Evolutionary conservation across 768 basidiomycete genomes (phyloP), one percentile per base, ranked within the genome.

Genomic region (Leccinum subgranulosum): DNA sequence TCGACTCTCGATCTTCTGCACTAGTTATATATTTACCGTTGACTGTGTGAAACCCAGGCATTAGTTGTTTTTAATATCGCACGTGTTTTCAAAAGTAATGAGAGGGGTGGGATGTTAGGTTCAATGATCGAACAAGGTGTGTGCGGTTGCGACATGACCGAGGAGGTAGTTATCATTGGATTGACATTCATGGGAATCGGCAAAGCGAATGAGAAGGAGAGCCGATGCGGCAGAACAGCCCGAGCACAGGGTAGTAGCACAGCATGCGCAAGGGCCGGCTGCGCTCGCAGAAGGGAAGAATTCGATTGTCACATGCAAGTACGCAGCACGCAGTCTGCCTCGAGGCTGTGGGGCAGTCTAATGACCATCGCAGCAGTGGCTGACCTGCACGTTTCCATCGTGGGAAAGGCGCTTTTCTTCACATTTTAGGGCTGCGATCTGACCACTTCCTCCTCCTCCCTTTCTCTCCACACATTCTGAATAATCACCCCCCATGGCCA

Each of bases 401-500:
- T 69, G 68, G 68, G 67, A 67, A 59, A 63, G 27, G 6, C 36
- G 36, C 49, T n/a, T 39, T 36, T 53, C 27, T 55, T 59, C 59
- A 59, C 66, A 59, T 65, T 68, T 70, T 68, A 70, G 68, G 65
- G 59, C 54, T 12, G 41, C 31, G 57, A 19, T 27, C 11, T 51
- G 60, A 61, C 57, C 49, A 60, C 53, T 62, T 34, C 55, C 52
- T 56, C 21, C 11, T 41, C 53, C 53, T 43, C 57, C 34, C 62
- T 51, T 59, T 59, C 55, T 60, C 57, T 49, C 34, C 56, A 21
- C 45, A 46, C 45, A 21, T 31, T 54, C 45, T n/a, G n/a, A n/a
- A n/a, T n/a, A 59, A 31, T 46, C 55, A 54, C 33, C 55, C 53
- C 33, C 17, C 63, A 87, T 88, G 89, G 86, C 88, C 60, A 86